Evolutionary conservation across 2,329 filamentous ascomycete genomes (phyloP), one percentile per base, ranked within the genome.

Genomic region (Exophiala xenobiotica): DNA sequence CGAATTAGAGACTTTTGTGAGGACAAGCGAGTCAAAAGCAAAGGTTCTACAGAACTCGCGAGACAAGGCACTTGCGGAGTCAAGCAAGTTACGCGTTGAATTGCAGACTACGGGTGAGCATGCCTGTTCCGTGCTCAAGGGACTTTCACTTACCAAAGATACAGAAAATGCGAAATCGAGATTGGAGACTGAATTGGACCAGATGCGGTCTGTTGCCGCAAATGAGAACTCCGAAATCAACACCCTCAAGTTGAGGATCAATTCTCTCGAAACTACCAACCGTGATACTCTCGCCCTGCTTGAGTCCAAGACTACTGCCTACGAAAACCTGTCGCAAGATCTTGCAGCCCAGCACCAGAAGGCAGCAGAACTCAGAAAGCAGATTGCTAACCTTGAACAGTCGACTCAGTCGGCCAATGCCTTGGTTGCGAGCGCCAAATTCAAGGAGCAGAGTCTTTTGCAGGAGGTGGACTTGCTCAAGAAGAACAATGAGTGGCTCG

Each of bases 401-500:
- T 82, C 85, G 19, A 82, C 90, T 14, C 92, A 97, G 67, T 79
- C 84, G 37, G 85, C 90, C 19, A 88, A 91, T 67, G 88, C 88
- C 20, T 82, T 87, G 19, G 83, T 87, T 2, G 89, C 85, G 33
- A 89, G 83, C 52, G 84, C 90, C 56, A 95, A 90, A 63, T 96
- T 95, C 75, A 86, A 88, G 58, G 90, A 96, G 68, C 90, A 96
- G 65, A 87, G 85, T 23, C 75, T 97, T 9, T 85, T 93, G 68
- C 91, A 96, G 68, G 91, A 97, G 68, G 79, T 97, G 27, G 90
- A 95, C 35, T 78, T 95, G 49, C 83, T 92, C 14, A 90, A 90
- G 67, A 87, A 87, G 64, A 96, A 90, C 73, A 88, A 89, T 59
- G 92, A 97, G 63, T 99, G 90, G 88, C 86, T 93, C 49, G 90